phyloP scores from a whole-genome alignment of 306 rosid species.

The Malus fusca region DNA sequence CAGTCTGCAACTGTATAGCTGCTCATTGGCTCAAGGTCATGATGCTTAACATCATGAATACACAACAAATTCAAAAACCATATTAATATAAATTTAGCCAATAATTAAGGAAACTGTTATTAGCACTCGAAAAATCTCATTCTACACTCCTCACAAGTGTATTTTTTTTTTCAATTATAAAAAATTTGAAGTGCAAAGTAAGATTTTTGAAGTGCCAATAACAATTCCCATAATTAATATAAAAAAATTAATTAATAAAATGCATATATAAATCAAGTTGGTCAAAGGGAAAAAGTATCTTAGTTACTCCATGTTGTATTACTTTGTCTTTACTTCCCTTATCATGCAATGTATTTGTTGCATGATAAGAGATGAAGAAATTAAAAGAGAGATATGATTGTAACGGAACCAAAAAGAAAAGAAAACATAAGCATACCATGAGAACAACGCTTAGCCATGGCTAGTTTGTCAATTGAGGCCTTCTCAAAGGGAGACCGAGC shows the following conservation, averaged over 20 bases:
- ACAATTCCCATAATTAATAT: not conserved
- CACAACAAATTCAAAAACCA: not conserved
- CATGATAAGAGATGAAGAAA: no score
- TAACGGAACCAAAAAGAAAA: not conserved
- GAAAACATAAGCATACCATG: constrained; percentile 33
- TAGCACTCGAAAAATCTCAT: no score
- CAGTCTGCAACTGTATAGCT: not conserved
- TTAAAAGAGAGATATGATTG: no score
- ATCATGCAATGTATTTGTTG: no score
- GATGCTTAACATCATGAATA: constrained; percentile 9
- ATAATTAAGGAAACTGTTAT: no score
- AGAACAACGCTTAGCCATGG: constrained; percentile 81
- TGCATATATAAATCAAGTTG: not conserved
- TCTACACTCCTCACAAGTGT: no score
- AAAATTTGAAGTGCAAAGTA: no score
- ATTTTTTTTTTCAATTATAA: no score
- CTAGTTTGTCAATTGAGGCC: constrained; percentile 64
- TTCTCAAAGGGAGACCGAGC: constrained; percentile 53
- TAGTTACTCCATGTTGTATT: no score
- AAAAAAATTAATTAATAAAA: no score
- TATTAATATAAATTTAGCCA: not conserved
- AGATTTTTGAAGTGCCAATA: no score
- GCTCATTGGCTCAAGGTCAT: constrained; percentile 11
- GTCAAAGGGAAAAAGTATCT: not conserved
- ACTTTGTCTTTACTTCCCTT: no score